Percentiles rank a stretch among this genome's conserved stretches.
These are phyloP conservation scores for Boletus barrowsii DNA, from an alignment of 768 basidiomycete genomes.

Conservation along the genomic window DNA sequence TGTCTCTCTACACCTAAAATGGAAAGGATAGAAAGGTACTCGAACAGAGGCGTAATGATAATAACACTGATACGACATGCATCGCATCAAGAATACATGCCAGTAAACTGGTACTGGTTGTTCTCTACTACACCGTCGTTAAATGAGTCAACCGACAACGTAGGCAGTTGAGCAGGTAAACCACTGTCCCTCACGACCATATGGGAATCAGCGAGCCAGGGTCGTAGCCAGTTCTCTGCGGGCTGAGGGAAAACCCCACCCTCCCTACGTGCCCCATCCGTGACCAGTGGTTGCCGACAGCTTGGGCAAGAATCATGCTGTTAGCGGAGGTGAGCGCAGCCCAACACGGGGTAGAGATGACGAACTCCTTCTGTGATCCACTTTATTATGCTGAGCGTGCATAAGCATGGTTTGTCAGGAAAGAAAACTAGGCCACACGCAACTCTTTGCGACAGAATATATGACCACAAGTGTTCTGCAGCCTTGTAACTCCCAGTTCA, in stretches of 20 bases:
- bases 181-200: conserved; percentile 16
- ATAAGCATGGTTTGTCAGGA: conserved; percentile 14
- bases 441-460: conserved; percentile 84
- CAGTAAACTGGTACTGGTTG: conserved; percentile 38
- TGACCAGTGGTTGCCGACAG: conserved; percentile 52
- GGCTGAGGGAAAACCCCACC: background rate
- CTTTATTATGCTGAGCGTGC: conserved; percentile 51
- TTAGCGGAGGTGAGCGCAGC: conserved; percentile 5
- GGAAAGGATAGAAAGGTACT: conserved; percentile 28
- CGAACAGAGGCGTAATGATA: conserved; percentile 14
- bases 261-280: conserved; percentile 16
- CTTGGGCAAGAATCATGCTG: conserved; percentile 67
- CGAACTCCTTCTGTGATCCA: conserved; percentile 62
- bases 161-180: conserved; percentile 17
- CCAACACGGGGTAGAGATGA: conserved; percentile 11
- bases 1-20: conserved; percentile 19
- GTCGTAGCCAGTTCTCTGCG: conserved; percentile 16
- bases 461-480: conserved; percentile 57
- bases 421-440: conserved; percentile 23
- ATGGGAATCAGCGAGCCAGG: conserved; percentile 22
- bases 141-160: conserved; percentile 14
- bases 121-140: conserved; percentile 5
- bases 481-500: conserved; percentile 64
- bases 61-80: background rate
- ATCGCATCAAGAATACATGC: conserved; percentile 56